A percentile compares a stretch with the other conserved stretches of the same genome.
Conservation (phyloP, 129 eudicot species). For the Lonicera japonica region DNA sequence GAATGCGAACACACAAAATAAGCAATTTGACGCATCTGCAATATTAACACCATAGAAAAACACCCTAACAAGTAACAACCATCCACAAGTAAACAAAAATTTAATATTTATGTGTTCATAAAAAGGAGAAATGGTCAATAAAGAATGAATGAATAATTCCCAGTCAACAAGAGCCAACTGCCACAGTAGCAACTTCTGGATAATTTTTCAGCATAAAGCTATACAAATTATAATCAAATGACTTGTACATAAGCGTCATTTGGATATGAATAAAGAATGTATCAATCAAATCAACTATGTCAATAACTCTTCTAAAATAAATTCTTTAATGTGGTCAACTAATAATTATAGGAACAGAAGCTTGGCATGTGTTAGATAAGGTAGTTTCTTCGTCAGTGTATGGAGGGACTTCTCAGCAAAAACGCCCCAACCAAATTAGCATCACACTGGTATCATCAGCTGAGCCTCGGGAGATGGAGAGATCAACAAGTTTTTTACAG, state of each 20-base stretch:
- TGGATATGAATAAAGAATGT: slow-evolving; percentile 1
- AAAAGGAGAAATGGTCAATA: too few species aligned
- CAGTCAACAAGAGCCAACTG: not conserved
- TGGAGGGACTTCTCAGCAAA: slow-evolving; percentile 18
- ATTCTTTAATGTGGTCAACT: not conserved
- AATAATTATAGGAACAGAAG: too few species aligned
- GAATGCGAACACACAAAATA: too few species aligned
- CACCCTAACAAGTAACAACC: too few species aligned
- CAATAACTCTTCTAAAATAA: not conserved
- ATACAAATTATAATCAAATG: not conserved
- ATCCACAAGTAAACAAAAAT: too few species aligned
- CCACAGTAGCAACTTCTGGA: not conserved
- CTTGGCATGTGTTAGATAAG: not conserved
- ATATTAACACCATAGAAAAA: too few species aligned
- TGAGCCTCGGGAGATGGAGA: slow-evolving; percentile 78
- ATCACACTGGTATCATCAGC: slow-evolving; percentile 79
- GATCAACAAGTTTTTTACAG: slow-evolving; percentile 68
- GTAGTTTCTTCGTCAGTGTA: not conserved
- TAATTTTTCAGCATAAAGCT: not conserved
- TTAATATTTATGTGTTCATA: too few species aligned
- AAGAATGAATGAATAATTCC: too few species aligned
- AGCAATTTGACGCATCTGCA: too few species aligned
- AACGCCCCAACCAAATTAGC: slow-evolving; percentile 57
- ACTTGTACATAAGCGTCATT: slow-evolving; percentile 17
- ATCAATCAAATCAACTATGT: not conserved